A percentile compares a stretch with the other conserved stretches of the same genome.
Conservation (phyloP, 2,329 filamentous ascomycete species). For the Lasiodiplodia sp. region DNA sequence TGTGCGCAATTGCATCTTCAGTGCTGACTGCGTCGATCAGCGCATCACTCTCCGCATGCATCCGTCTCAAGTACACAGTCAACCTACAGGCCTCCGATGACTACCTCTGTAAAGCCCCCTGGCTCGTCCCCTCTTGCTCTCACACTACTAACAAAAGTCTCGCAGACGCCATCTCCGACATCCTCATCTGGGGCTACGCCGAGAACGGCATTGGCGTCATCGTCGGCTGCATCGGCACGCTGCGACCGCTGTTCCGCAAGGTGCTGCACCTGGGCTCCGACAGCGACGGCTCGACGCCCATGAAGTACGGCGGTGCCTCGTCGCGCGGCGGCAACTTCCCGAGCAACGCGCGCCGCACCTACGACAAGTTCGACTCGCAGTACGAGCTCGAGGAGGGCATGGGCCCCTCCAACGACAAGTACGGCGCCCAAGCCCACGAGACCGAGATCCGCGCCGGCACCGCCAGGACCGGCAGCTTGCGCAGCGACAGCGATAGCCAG, state of each 20-base stretch:
- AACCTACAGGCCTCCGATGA: conserved; percentile 42
- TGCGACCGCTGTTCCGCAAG: conserved; percentile 44
- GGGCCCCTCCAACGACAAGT: conserved; percentile 10
- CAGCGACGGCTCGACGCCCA: neutral
- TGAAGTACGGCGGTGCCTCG: conserved; percentile 7
- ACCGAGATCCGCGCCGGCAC: conserved; percentile 21
- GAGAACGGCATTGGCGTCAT: conserved; percentile 47
- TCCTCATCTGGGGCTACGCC: conserved; percentile 48
- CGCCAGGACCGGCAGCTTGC: neutral
- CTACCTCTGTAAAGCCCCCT: conserved; percentile 37
- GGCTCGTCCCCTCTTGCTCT: neutral
- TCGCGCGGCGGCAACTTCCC: neutral
- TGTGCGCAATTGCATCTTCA: neutral
- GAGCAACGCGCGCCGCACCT: conserved; percentile 15
- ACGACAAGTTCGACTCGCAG: conserved; percentile 24
- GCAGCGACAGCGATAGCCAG: conserved; percentile 25
- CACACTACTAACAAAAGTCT: neutral
- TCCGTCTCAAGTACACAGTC: conserved; percentile 46
- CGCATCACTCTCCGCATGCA: conserved; percentile 42
- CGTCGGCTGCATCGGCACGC: conserved; percentile 44
- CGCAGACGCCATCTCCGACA: conserved; percentile 41
- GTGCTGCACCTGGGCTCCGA: conserved; percentile 34
- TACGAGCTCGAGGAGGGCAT: conserved; percentile 23
- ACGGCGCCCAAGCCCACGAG: neutral
- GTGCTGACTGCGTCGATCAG: conserved; percentile 13